Base-by-base conservation (phyloP, 1,139 yeast species). In the Diutina siamensis region DNA sequence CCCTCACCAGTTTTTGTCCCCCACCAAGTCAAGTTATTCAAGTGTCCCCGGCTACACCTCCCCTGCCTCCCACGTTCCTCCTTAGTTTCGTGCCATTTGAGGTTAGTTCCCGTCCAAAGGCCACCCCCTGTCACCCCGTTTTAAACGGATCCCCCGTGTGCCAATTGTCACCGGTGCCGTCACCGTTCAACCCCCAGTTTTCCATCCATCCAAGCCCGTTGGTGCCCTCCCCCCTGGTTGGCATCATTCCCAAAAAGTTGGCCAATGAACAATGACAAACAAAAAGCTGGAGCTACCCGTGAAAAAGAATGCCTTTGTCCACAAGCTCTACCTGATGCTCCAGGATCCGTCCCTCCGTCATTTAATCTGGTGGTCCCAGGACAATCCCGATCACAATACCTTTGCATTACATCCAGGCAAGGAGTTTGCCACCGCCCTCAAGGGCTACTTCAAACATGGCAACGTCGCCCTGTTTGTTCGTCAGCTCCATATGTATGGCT, bases 311-410 rank as follows among this genome's bases (percentile, higher is more conserved):
- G 84, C 83, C 1, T 80, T 80, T 60, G 83, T 80, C 8, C 76
- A 76, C 52, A 80, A 80, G 58, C 61, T 80, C 20, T 79, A 73
- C 55, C 65, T 74, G 45, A 78, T 79, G 84, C 63, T 79, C 27
- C 64, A 65, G 44, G 83, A 79, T 52, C 70, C 75, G n/a, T 62
- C 59, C 34, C 58, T 79, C 31, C 58, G 52, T 17, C 66, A 67
- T 49, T 53, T 71, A 34, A 86, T 89, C 41, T 79, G 89, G 76
- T 92, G 97, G 97, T 75, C 85, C 4, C 27, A 35, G 12, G 73
- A 78, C 44, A 62, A 72, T 46, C 80, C 77, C 44, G 75, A 72
- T 45, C 66, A 67, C 44, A 74, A 77, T 50, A 75, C 82, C 3
- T 80, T 80, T 60, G 78, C 83, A 1, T 63, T 83, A 21, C 69